Conservation (phyloP, 2,329 filamentous ascomycete genomes). For the Aspergillus amoenus region DNA sequence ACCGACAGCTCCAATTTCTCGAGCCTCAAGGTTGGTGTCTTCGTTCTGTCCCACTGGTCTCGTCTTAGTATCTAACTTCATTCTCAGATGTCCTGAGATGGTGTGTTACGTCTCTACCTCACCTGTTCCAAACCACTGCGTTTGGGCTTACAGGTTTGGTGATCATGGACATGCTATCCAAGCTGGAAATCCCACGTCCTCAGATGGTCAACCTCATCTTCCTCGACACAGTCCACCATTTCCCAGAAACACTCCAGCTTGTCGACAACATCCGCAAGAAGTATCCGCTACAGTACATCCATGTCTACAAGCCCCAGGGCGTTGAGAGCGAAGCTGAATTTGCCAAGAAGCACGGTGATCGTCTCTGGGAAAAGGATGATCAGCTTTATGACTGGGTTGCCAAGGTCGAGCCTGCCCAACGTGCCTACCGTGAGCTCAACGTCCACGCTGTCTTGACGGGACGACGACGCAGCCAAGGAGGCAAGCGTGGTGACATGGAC, state of each 20-base stretch:
- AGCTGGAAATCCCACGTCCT: conserved; percentile 48
- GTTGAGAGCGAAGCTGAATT: conserved; percentile 74
- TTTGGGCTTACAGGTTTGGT: conserved; percentile 79
- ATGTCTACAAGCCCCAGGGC: conserved; percentile 85
- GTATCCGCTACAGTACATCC: conserved; percentile 78
- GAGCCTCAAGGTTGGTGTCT: conserved; percentile 65
- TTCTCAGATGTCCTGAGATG: conserved; percentile 77
- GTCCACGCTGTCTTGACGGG: conserved; percentile 92
- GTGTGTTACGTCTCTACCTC: conserved; percentile 86
- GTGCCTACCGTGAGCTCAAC: conserved; percentile 82
- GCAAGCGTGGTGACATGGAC: conserved; percentile 83
- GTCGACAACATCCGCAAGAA: conserved; percentile 70
- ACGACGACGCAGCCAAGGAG: conserved; percentile 86
- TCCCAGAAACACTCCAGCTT: conserved; percentile 71
- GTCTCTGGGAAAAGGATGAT: conserved; percentile 79
- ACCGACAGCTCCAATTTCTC: conserved; percentile 82
- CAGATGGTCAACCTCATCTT: conserved; percentile 62
- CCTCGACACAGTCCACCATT: conserved; percentile 82
- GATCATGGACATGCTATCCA: conserved; percentile 69
- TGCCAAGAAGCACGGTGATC: conserved; percentile 74
- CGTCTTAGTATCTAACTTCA: conserved; percentile 12
- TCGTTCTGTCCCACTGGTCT: conserved; percentile 6
- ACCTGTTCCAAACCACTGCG: conserved; percentile 82
- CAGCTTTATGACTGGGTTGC: conserved; percentile 95
- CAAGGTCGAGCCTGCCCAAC: conserved; percentile 94